Base-by-base conservation (phyloP, 441 rosid genomes). In the Adansonia grandidieri region DNA sequence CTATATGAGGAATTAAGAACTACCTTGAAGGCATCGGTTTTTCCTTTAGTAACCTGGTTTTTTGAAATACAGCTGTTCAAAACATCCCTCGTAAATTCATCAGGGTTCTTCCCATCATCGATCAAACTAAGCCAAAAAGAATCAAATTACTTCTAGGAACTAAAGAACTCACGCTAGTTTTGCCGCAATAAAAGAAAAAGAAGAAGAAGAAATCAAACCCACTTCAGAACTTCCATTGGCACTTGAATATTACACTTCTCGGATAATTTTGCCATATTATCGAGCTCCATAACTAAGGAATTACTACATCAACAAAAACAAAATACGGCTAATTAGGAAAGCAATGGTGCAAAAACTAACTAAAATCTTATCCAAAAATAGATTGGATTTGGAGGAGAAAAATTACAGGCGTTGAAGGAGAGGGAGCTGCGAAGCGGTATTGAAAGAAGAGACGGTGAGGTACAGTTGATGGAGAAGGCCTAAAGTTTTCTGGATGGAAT, bases 61-160 rank as follows among this genome's bases (percentile, higher is more conserved):
- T 91, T 94, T 11, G 93, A 92, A 24, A 96, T 90, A 87, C 98
- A 94, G 83, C 89, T 84, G 83, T 92, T 96, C 72, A 94, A 76
- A 66, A 92, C 91, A 75, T 91, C 97, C 65, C 90, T 91, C 0
- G 98, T 92, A 82, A 90, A 96, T 79, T 92, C 98, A 82, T 96
- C 99, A 20, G 99, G 99, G 78, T 94, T 96, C 86, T 96, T 94
- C 71, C 98, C 97, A 82, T 96, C 94, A 78, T 94, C 99, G 80
- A 96, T 94, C 87, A 96, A 89, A 84, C 99, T 92, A 84, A 77
- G 32, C 44, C 24, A 81, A 14, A 76, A 74, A 75, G 37, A 7
- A 70, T 32, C 17, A 60, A n/a, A 75, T 42, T 54, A 42, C 51
- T 10, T 78, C 71, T 65, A 75, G 75, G 65, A 73, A 45, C 9